phyloP scores from a whole-genome alignment of 73 alveolate species.

The Blepharisma japonicum region DNA sequence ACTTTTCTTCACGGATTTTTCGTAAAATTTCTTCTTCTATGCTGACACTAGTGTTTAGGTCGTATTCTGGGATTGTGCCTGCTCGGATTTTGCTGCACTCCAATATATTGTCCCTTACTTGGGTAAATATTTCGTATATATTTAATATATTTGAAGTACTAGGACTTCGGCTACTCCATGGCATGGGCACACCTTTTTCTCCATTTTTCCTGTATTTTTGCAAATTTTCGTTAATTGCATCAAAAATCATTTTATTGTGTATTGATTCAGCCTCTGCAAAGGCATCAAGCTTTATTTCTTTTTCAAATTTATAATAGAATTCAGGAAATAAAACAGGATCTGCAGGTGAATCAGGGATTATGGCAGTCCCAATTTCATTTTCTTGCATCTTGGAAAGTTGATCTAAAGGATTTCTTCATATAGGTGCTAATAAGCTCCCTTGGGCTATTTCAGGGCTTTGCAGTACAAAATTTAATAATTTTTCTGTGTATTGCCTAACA shows the following conservation, averaged over 20 bases:
- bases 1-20: slow-evolving; percentile 63
- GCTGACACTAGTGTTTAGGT: slow-evolving; percentile 33
- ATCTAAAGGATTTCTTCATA: slow-evolving; percentile 46
- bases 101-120: slow-evolving; percentile 48
- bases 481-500: no score
- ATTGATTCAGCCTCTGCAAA: slow-evolving; percentile 71
- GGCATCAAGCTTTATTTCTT: slow-evolving; percentile 31
- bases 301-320: not conserved
- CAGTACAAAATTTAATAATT: no score
- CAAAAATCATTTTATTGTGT: slow-evolving; percentile 80
- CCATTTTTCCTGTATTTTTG: slow-evolving; percentile 75
- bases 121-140: slow-evolving; percentile 43
- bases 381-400: slow-evolving; percentile 51
- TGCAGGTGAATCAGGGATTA: slow-evolving; percentile 39
- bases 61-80: slow-evolving; percentile 46
- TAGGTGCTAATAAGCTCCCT: slow-evolving; percentile 36
- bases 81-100: slow-evolving; percentile 13
- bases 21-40: slow-evolving; percentile 57
- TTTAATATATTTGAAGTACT: slow-evolving; percentile 31
- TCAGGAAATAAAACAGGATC: not conserved
- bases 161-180: slow-evolving; percentile 68
- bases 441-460: not conserved
- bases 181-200: slow-evolving; percentile 73
- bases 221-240: slow-evolving; percentile 76
- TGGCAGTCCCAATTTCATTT: slow-evolving; percentile 65